Base-by-base conservation (phyloP, 2,329 filamentous ascomycete genomes). In the Penicillium decumbens region DNA sequence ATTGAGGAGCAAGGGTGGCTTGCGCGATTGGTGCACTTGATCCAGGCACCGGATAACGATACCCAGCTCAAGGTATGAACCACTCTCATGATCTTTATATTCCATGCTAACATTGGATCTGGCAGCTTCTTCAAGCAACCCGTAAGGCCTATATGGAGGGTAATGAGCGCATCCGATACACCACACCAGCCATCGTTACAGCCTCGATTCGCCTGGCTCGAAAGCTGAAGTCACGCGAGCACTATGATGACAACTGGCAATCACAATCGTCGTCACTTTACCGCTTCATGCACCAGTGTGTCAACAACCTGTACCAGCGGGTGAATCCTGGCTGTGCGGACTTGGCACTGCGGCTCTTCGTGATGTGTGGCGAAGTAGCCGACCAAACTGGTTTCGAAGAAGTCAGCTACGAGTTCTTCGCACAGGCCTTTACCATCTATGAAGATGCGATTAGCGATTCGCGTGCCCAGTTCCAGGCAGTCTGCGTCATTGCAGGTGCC, bases 1-100 rank as follows among this genome's bases (percentile, higher is more conserved):
- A 84, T 97, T 64, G 92, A 98, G 71, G 93, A 98, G 73, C 93
- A 98, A 76, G 93, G 93, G 44, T 96, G 90, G 90, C 78, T 98
- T 46, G 93, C 93, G 30, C 82, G 93, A 60, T 85, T 98, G 65
- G 84, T 96, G 15, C 93, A 98, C 72, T 77, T 96, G 48, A 82
- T 98, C 45, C 79, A 89, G 49, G 87, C 83, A 39, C 78, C 88
- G 30, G 82, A 95, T 66, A 97, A 97, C 64, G 89, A 95, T 61
- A 95, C 87, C 0, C 93, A 98, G 67, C 93, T 95, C 74, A 89
- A 89, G 71, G 78, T 78, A 69, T 44, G 50, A 13, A 6, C 18
- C 20, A 23, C 2, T 30, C 1, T n/a, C 25, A 10, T 30, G n/a
- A n/a, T 7, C 3, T 35, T 9, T 45, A 39, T 23, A 32, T 18